Conservation (phyloP, 192 early-diverging fungal genomes). For the Umbelopsis ramanniana region DNA sequence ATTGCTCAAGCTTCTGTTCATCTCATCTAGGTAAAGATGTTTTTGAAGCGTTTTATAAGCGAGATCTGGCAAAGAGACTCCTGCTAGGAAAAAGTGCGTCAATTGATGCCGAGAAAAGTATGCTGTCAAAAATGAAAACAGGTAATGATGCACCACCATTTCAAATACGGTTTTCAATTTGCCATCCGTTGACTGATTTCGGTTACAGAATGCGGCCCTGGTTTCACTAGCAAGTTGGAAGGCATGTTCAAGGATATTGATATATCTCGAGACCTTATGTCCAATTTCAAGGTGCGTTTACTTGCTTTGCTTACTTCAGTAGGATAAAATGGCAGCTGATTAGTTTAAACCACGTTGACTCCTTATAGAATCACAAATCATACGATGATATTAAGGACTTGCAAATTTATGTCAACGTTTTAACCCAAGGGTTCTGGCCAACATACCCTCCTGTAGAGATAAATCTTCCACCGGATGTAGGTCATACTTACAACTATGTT, state of each 20-base stretch:
- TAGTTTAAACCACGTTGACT: neutral
- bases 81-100: constrained; percentile 76
- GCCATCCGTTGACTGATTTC: too few species aligned
- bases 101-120: constrained; percentile 84
- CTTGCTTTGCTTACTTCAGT: too few species aligned
- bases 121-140: constrained; percentile 81
- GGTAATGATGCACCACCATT: constrained; percentile 44
- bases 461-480: constrained; percentile 69
- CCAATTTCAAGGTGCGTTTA: constrained; percentile 55
- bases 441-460: constrained; percentile 77
- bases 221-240: constrained; percentile 92
- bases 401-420: constrained; percentile 76
- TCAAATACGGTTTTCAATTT: neutral
- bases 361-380: constrained; percentile 3
- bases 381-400: constrained; percentile 26
- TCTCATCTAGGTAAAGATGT: constrained; percentile 78
- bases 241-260: constrained; percentile 97
- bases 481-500: neutral
- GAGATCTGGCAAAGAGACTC: constrained; percentile 91
- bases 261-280: constrained; percentile 73
- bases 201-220: constrained; percentile 81
- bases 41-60: constrained; percentile 97
- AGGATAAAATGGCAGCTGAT: too few species aligned
- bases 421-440: constrained; percentile 94
- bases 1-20: neutral